Conservation (phyloP, 2,329 filamentous ascomycete genomes). For the Nemania sp. region DNA sequence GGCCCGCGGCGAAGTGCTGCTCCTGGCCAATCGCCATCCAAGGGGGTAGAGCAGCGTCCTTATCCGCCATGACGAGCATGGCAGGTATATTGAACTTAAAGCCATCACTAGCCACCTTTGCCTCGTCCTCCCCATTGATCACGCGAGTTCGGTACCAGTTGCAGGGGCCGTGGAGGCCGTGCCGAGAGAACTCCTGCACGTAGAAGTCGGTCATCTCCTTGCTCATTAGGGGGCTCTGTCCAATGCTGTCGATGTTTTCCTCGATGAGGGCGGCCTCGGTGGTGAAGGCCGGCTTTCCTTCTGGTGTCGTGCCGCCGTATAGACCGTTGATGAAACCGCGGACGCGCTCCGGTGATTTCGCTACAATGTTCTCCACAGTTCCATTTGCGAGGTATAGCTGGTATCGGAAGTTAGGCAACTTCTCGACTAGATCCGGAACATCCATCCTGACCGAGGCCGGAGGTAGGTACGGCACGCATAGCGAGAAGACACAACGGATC, state of each 20-base stretch:
- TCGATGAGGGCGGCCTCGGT: slow-evolving; percentile 72
- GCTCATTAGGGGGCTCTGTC: slow-evolving; percentile 69
- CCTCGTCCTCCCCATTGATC: slow-evolving; percentile 83
- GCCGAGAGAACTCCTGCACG: slow-evolving; percentile 74
- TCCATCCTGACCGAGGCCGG: slow-evolving; percentile 66
- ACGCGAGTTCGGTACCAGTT: slow-evolving; percentile 88
- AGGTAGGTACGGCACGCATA: slow-evolving; percentile 80
- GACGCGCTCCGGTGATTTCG: slow-evolving; percentile 67
- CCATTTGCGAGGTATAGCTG: slow-evolving; percentile 82
- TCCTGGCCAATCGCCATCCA: slow-evolving; percentile 80
- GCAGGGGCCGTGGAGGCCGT: slow-evolving; percentile 81
- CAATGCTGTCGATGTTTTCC: slow-evolving; percentile 70
- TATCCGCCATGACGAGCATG: slow-evolving; percentile 79
- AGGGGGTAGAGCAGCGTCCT: slow-evolving; percentile 79
- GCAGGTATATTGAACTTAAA: slow-evolving; percentile 72
- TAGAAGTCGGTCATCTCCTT: slow-evolving; percentile 83
- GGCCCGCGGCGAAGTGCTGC: slow-evolving; percentile 70
- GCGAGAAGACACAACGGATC: slow-evolving; percentile 78
- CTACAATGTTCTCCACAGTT: slow-evolving; percentile 71
- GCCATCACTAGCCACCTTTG: slow-evolving; percentile 68
- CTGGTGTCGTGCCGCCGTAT: slow-evolving; percentile 73
- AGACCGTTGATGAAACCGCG: slow-evolving; percentile 77
- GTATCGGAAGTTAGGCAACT: slow-evolving; percentile 80
- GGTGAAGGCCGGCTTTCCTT: slow-evolving; percentile 69
- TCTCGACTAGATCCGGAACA: slow-evolving; percentile 69